Base-by-base conservation (phyloP, 2,329 filamentous ascomycete species). In the Penicillium fuscoglaucum region DNA sequence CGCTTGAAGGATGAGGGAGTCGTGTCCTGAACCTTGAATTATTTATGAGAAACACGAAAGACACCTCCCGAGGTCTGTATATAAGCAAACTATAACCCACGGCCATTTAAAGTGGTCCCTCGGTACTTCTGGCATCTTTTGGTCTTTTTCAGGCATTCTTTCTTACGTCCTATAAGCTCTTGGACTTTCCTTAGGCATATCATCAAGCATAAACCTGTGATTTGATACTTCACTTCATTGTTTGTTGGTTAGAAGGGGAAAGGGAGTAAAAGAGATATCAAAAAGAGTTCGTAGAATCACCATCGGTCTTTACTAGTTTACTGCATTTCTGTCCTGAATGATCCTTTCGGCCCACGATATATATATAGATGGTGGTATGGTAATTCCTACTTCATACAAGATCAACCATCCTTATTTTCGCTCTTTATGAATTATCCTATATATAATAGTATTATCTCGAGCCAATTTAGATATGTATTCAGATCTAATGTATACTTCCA, bases 1-100 rank as follows among this genome's bases (percentile, higher is more conserved):
- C 76, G 74, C 10, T 73, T 96, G 63, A 90, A 82, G 68, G 77
- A 80, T 33, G 83, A 86, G 50, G 91, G 91, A 0, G 85, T 91
- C 2, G 79, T 96, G 35, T 80, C 81, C 59, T 86, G 75, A 60
- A 58, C 24, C 41, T 49, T 51, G 24, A 24, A 39, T 48, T 31
- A 49, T 35, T 54, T 35, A 52, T 66, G 44, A 59, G 24, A 10
- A 50, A 29, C 19, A 37, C 26, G 45, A 35, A 52, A 28, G 4
- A 49, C 17, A 50, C 28, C n/a, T 45, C 10, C n/a, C 17, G 51
- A 35, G 21, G 28, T 60, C 44, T 57, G 48, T 56, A 56, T 43
- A 56, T 52, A 56, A 43, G 24, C 1, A 46, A 53, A 46, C 8
- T 47, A 12, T 17, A 19, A 19, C 35, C 19, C 6, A 26, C 1